These are phyloP conservation scores for Lipomyces sp. DNA, from an alignment of 805 yeast genomes.

Conservation along the genomic window DNA sequence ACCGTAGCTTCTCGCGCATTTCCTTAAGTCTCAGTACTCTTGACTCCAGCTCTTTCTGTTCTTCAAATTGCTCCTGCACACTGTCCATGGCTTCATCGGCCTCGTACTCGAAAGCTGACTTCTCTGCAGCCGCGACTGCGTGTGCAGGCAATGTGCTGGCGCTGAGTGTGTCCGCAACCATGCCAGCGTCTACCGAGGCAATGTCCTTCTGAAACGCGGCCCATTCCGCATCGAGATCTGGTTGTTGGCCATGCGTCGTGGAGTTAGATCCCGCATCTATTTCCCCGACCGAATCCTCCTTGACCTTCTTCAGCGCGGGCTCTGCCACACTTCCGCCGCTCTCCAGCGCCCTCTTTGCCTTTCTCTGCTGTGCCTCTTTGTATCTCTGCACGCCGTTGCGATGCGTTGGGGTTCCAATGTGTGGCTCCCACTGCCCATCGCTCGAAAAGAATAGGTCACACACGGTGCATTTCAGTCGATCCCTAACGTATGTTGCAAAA, in stretches of 20 bases:
- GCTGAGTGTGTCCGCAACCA: not conserved
- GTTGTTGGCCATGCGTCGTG: no score
- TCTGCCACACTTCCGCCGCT: not conserved
- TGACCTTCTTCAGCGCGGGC: not conserved
- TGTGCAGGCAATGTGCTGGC: not conserved
- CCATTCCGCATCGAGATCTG: constrained; percentile 27
- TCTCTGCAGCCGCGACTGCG: no score
- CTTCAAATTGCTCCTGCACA: constrained; percentile 22
- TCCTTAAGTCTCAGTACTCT: constrained; percentile 20
- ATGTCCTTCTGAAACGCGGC: constrained; percentile 26
- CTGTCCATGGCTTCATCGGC: constrained; percentile 12
- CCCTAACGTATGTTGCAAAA: constrained; percentile 7
- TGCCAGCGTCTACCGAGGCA: constrained; percentile 8
- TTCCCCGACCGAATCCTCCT: not conserved
- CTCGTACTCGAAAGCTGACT: constrained; percentile 1
- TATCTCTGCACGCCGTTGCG: constrained; percentile 3
- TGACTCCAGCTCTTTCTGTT: constrained; percentile 19
- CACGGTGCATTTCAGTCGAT: constrained; percentile 11
- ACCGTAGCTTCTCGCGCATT: constrained; percentile 16
- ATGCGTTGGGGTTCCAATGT: constrained; percentile 18
- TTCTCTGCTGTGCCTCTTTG: constrained; percentile 14
- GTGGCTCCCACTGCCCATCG: constrained; percentile 16
- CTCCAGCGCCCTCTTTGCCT: constrained; percentile 13
- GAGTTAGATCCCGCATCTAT: not conserved
- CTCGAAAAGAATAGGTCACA: constrained; percentile 11